Conservation (phyloP, 169 alveolate species). For the Amoebophrya sp. region DNA sequence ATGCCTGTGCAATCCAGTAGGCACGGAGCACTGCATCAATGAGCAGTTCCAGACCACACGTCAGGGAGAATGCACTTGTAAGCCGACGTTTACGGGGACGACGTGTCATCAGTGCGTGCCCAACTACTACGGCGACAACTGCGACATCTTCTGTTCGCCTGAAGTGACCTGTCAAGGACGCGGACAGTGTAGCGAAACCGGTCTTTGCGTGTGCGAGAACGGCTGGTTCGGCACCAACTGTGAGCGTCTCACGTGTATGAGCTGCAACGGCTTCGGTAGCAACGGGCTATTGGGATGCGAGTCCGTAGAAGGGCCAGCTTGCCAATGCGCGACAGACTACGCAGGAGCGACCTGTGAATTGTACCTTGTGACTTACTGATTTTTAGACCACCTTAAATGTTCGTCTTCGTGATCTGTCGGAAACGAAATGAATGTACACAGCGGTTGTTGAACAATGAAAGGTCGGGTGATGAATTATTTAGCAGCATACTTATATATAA, state of each 20-base stretch:
- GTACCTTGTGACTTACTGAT: too few relatives aligned
- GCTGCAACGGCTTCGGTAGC: neutral
- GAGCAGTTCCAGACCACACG: neutral
- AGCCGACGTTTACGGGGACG: neutral
- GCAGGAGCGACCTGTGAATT: neutral
- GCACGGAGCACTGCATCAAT: neutral
- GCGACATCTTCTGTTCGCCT: neutral
- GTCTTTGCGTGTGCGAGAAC: neutral
- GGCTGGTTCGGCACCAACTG: neutral
- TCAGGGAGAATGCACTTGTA: neutral
- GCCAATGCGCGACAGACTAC: constrained; percentile 24
- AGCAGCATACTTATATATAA: too few relatives aligned
- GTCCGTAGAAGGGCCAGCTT: neutral
- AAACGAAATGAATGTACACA: too few relatives aligned
- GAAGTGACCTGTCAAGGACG: neutral
- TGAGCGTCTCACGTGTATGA: neutral
- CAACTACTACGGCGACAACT: neutral
- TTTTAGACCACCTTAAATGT: too few relatives aligned
- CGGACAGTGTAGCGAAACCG: neutral
- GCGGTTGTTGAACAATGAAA: too few relatives aligned
- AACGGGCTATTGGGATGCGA: neutral
- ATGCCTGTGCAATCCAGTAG: neutral
- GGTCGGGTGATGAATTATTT: too few relatives aligned
- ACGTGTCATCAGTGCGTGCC: neutral
- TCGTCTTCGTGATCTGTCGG: too few relatives aligned